These are phyloP conservation scores for Diaporthe australafricana DNA, from an alignment of 2,329 filamentous ascomycete genomes.

Conservation along the genomic window DNA sequence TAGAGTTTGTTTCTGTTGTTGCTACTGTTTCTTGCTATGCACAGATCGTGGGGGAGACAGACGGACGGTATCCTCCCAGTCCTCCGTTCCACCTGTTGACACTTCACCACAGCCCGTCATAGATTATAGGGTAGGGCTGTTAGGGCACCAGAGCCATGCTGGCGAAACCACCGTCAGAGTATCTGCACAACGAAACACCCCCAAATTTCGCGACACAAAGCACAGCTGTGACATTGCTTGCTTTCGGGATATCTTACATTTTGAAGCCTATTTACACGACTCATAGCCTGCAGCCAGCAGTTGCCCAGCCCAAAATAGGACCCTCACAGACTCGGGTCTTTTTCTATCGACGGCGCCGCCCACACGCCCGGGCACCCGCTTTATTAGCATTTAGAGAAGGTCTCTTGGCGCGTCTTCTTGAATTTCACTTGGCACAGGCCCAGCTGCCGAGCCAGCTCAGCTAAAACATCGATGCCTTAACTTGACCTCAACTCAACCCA, in stretches of 20 bases:
- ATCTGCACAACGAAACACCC: conserved; percentile 5
- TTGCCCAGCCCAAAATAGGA: conserved; percentile 10
- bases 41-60: conserved; percentile 7
- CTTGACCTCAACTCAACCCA: not conserved
- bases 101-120: not conserved
- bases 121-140: not conserved
- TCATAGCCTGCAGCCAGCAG: not conserved
- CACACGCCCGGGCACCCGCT: not conserved
- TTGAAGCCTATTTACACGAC: conserved; percentile 2
- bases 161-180: not conserved
- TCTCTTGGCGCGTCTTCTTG: conserved; percentile 6
- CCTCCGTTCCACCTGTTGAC: conserved; percentile 3
- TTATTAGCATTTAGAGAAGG: conserved; percentile 8
- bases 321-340: not conserved
- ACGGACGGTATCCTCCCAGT: not conserved
- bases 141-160: not conserved
- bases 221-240: not conserved
- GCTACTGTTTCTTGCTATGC: not conserved
- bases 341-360: not conserved
- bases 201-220: not conserved
- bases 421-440: not conserved
- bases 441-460: not conserved
- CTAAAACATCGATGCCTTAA: conserved; percentile 3
- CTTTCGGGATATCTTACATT: not conserved
- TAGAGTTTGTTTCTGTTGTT: conserved; percentile 9